Evolutionary conservation across 1,284 basidiomycete genomes (phyloP).

Genomic region (Ceratobasidium sp.): DNA sequence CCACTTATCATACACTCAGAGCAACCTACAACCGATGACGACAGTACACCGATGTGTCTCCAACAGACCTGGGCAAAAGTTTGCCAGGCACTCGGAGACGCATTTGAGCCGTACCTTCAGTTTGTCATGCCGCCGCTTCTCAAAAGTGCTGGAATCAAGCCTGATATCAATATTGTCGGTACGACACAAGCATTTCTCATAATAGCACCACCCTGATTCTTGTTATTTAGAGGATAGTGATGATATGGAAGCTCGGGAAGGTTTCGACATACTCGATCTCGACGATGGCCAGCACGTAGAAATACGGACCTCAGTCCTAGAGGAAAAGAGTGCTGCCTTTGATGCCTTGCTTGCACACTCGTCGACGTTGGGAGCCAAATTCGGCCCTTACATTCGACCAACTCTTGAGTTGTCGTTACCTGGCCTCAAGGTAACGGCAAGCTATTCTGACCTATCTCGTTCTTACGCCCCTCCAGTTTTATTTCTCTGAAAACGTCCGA

Average conservation of each 20-base stretch:
- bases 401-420: conserved; percentile 75
- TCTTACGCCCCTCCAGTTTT: conserved; percentile 56
- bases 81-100: conserved; percentile 76
- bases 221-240: conserved; percentile 59
- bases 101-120: conserved; percentile 83
- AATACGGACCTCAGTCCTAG: conserved; percentile 77
- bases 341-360: conserved; percentile 82
- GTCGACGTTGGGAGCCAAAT: conserved; percentile 68
- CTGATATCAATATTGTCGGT: conserved; percentile 79
- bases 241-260: conserved; percentile 77
- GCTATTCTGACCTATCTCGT: background rate
- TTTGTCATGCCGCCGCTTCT: conserved; percentile 81
- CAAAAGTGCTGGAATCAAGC: conserved; percentile 76
- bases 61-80: conserved; percentile 76
- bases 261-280: conserved; percentile 60
- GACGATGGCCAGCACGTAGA: conserved; percentile 73
- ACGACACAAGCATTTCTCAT: conserved; percentile 44
- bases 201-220: background rate
- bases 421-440: conserved; percentile 54
- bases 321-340: conserved; percentile 87
- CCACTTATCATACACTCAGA: background rate
- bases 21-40: conserved; percentile 36
- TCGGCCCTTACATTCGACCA: conserved; percentile 74
- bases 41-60: conserved; percentile 34
- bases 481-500: conserved; percentile 81